Conservation (phyloP, 2,329 filamentous ascomycete genomes). For the Eurotiales sp. region DNA sequence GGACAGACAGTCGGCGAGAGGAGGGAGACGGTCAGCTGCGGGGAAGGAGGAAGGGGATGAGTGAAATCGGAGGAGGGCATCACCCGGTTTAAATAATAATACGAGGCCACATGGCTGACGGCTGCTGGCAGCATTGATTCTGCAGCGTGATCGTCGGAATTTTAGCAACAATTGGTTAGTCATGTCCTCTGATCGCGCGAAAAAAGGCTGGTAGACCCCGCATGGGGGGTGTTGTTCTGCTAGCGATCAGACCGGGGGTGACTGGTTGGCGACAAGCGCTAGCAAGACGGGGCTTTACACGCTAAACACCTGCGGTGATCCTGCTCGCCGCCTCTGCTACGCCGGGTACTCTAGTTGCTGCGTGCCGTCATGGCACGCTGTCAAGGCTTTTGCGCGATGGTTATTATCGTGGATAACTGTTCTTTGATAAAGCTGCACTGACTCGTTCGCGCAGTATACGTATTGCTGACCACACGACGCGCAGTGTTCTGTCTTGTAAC, state of each 20-base stretch:
- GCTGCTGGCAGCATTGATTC: too few relatives aligned
- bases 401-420: too few relatives aligned
- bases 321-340: too few relatives aligned
- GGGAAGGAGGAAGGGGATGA: background rate
- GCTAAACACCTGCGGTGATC: too few relatives aligned
- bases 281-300: background rate
- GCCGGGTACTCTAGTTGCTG: too few relatives aligned
- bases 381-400: too few relatives aligned
- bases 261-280: background rate
- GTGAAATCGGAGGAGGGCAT: background rate
- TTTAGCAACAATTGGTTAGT: background rate
- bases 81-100: slow-evolving; percentile 1
- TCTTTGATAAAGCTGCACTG: too few relatives aligned
- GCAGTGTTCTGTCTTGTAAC: too few relatives aligned
- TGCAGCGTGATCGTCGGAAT: slow-evolving; percentile 1
- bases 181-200: background rate
- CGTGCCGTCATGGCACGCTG: too few relatives aligned
- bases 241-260: background rate
- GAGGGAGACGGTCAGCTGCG: background rate
- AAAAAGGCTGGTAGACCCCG: background rate
- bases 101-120: too few relatives aligned
- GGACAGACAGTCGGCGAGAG: background rate
- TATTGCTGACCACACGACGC: too few relatives aligned
- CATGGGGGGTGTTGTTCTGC: background rate
- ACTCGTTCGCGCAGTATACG: too few relatives aligned